Conservation (phyloP, 2,329 filamentous ascomycete genomes). For the Penicillium aurantiogriseum region DNA sequence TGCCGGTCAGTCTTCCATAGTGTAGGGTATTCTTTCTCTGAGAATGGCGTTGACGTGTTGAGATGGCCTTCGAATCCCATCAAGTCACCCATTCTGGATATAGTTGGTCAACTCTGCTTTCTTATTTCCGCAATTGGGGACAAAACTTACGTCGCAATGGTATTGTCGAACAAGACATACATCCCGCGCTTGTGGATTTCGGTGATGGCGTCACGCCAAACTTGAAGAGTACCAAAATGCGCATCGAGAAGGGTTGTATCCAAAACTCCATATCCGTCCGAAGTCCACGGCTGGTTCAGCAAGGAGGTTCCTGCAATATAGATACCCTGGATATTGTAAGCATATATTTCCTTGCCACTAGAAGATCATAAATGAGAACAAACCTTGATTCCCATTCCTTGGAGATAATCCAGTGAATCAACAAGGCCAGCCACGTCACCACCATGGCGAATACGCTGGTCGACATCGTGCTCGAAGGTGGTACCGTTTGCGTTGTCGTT, state of each 20-base stretch:
- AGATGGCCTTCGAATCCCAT: slow-evolving; percentile 62
- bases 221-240: slow-evolving; percentile 59
- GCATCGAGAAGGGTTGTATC: slow-evolving; percentile 63
- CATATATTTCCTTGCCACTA: background rate
- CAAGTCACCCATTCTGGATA: slow-evolving; percentile 53
- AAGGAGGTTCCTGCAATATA: slow-evolving; percentile 63
- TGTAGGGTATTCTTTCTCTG: slow-evolving; percentile 55
- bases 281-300: slow-evolving; percentile 64
- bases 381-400: slow-evolving; percentile 63
- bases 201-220: slow-evolving; percentile 57
- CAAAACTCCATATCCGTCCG: slow-evolving; percentile 59
- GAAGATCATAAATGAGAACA: background rate
- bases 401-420: slow-evolving; percentile 63
- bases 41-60: slow-evolving; percentile 58
- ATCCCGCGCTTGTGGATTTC: slow-evolving; percentile 62
- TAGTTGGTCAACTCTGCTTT: background rate
- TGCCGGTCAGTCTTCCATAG: slow-evolving; percentile 54
- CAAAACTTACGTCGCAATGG: slow-evolving; percentile 56
- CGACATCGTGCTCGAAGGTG: slow-evolving; percentile 58
- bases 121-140: no score
- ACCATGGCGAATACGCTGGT: slow-evolving; percentile 62
- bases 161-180: slow-evolving; percentile 67
- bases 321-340: slow-evolving; percentile 45
- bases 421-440: slow-evolving; percentile 59
- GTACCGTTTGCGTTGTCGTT: slow-evolving; percentile 64